Base-by-base conservation (phyloP, 1,284 basidiomycete species). In the Xerocomus minutiporus region DNA sequence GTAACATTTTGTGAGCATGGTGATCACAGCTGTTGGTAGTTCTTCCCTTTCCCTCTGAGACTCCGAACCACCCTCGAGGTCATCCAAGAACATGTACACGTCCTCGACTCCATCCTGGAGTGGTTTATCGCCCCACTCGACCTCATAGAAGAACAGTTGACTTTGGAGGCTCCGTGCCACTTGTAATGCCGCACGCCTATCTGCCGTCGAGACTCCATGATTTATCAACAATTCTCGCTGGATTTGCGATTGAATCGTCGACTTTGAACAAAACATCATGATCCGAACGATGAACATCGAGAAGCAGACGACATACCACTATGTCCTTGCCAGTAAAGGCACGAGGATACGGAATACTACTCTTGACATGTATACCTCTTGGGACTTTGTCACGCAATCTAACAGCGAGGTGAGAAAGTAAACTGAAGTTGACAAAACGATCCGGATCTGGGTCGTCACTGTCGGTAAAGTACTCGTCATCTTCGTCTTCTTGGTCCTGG, bases 101-200 rank as follows among this genome's bases (percentile, higher is more conserved):
- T 97, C 93, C 61, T 97, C 94, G 2, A 94, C 88, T 5, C 92
- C 88, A 64, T 97, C 96, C 54, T 88, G 85, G 43, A 98, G 72
- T 1, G 86, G 78, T 25, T 85, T 83, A 52, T 86, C 84, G 32
- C 91, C 93, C 92, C 94, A 97, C 68, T 97, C 95, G 7, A 97
- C 95, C 67, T 99, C 96, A 67, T 96, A 93, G 68, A 98, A 94
- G 78, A 94, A 97, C 7, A 97, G 79, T 68, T 96, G 91, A 57
- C 83, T 86, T 63, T 98, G 94, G 29, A 99, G 75, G 57, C 89
- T 90, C 28, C 92, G 84, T 0, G 93, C 95, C 12, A 97, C 85
- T 60, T 86, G 82, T 11, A 97, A 75, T 2, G 95, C 93, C 12
- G 88, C 85, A 26, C 88, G 80, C 3, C 93, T 79, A 62, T 93